Conservation (phyloP, 2,329 filamentous ascomycete genomes). For the Allantophomopsis cytisporea region DNA sequence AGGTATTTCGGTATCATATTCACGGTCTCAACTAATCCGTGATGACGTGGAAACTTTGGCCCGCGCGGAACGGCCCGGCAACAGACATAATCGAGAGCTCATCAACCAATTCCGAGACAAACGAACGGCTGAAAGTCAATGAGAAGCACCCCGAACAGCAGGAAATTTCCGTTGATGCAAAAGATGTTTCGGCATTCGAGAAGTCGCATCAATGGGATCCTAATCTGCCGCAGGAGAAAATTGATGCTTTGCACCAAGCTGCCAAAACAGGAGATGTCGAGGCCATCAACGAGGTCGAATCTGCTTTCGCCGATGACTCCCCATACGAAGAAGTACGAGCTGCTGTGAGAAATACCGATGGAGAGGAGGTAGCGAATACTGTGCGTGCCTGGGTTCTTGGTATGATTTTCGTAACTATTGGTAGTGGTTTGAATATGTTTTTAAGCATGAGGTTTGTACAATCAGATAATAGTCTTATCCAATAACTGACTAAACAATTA, state of each 20-base stretch:
- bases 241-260: constrained; percentile 8
- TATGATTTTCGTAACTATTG: constrained; percentile 16
- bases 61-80: too few species aligned
- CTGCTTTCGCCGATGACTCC: constrained; percentile 37
- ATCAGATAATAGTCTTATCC: not conserved
- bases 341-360: constrained; percentile 48
- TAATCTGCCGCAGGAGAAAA: constrained; percentile 9
- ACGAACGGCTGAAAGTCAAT: not conserved
- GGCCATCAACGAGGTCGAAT: constrained; percentile 20
- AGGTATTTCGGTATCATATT: too few species aligned
- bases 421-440: constrained; percentile 4
- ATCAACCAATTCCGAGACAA: not conserved
- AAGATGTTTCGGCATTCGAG: constrained; percentile 7
- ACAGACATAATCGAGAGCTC: not conserved
- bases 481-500: not conserved
- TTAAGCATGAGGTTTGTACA: constrained; percentile 4
- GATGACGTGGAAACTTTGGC: too few species aligned
- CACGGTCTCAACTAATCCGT: too few species aligned
- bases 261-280: constrained; percentile 13
- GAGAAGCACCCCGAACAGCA: constrained; percentile 2
- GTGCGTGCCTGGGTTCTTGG: constrained; percentile 50
- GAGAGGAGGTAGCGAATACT: constrained; percentile 50
- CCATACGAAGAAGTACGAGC: constrained; percentile 46
- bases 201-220: constrained; percentile 12
- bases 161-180: not conserved